These are phyloP conservation scores for Fomitopsis pulvina DNA, from an alignment of 768 basidiomycete species.

Conservation along the genomic window DNA sequence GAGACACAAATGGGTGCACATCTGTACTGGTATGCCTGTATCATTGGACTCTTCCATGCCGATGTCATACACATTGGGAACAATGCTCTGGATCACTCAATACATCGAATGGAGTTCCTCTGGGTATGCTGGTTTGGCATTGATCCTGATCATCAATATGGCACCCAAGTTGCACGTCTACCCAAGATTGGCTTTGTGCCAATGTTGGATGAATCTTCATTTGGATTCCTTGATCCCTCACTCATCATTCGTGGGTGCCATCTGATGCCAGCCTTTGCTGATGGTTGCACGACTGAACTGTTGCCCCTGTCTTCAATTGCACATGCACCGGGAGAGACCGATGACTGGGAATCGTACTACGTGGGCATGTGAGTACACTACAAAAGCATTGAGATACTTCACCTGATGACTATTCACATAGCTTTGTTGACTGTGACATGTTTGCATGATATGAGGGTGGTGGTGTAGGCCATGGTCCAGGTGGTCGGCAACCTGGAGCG, in stretches of 20 bases:
- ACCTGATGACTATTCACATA: conserved; percentile 4
- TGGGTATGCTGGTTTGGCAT: conserved; percentile 35
- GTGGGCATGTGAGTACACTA: conserved; percentile 18
- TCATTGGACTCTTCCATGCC: conserved; percentile 24
- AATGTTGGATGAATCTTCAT: conserved; percentile 22
- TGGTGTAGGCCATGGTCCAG: conserved; percentile 18
- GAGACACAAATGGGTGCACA: conserved; percentile 1
- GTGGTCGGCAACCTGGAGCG: background rate
- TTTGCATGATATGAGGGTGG: conserved; percentile 18
- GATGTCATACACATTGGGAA: conserved; percentile 14
- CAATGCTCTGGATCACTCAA: background rate
- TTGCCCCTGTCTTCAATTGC: conserved; percentile 12
- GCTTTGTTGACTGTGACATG: conserved; percentile 25
- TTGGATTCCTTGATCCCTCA: conserved; percentile 41
- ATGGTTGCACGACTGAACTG: conserved; percentile 15
- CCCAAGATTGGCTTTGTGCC: conserved; percentile 34
- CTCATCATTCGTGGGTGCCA: conserved; percentile 33
- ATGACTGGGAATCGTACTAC: conserved; percentile 18
- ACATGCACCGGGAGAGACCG: conserved; percentile 2
- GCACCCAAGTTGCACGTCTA: conserved; percentile 23
- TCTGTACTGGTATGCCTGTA: conserved; percentile 25
- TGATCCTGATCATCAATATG: conserved; percentile 18
- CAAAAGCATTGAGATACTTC: background rate
- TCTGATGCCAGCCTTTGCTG: conserved; percentile 34
- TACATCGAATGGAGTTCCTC: conserved; percentile 25